Percentiles rank a stretch among this genome's conserved stretches.
These are phyloP conservation scores for Starmerella vaccinii DNA, from an alignment of 805 yeast species.

Conservation along the genomic window DNA sequence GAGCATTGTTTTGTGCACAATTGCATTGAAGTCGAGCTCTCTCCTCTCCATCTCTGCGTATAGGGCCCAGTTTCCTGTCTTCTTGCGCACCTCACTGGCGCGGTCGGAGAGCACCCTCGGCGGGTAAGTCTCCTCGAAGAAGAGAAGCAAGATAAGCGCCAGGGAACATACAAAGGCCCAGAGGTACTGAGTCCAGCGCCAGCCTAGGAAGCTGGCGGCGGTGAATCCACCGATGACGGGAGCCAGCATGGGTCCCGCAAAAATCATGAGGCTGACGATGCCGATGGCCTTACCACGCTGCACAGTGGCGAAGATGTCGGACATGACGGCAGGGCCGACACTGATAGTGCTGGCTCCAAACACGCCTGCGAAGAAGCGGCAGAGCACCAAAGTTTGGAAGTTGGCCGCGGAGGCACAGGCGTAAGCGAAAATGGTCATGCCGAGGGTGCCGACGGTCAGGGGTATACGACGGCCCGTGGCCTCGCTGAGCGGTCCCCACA, in stretches of 20 bases:
- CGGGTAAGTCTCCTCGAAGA: conserved; percentile 33
- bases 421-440: conserved; percentile 24
- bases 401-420: conserved; percentile 20
- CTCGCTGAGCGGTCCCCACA: conserved; percentile 49
- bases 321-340: conserved; percentile 18
- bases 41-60: conserved; percentile 82
- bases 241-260: conserved; percentile 25
- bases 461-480: conserved; percentile 54
- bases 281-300: conserved; percentile 20
- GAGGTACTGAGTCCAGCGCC: conserved; percentile 49
- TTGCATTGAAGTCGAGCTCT: conserved; percentile 45
- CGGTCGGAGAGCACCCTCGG: conserved; percentile 48
- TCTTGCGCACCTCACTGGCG: conserved; percentile 58
- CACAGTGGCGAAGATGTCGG: conserved; percentile 17
- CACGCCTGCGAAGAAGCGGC: conserved; percentile 71
- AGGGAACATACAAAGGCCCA: conserved; percentile 35
- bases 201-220: conserved; percentile 61
- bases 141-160: conserved; percentile 30
- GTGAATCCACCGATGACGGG: conserved; percentile 40
- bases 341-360: conserved; percentile 57
- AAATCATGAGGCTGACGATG: conserved; percentile 13
- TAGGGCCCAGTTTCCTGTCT: conserved; percentile 70
- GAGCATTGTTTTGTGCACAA: conserved; percentile 49
- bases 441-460: conserved; percentile 40
- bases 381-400: conserved; percentile 36